A percentile compares a stretch with the other conserved stretches of the same genome.
These are phyloP conservation scores for Gossypium anomalum DNA, from an alignment of 345 rosid species.

Conservation along the genomic window DNA sequence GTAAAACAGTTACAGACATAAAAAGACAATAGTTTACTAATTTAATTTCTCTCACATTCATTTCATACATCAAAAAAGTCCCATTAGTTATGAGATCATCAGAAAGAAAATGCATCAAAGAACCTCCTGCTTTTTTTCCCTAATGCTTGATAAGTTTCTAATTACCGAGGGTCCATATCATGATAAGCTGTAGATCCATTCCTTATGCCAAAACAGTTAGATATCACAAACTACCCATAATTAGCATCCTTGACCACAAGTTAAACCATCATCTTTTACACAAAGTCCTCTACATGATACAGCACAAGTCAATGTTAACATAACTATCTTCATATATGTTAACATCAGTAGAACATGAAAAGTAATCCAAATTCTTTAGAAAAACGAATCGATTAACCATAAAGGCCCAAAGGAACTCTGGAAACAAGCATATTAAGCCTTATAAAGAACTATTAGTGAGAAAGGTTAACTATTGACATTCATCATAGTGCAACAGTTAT, in stretches of 20 bases:
- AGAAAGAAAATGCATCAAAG: neutral
- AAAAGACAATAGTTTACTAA: neutral
- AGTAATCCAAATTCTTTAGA: neutral
- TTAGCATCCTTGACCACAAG: neutral
- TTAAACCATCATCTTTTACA: neutral
- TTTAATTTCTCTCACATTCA: neutral
- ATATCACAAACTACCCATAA: neutral
- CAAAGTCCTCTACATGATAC: neutral
- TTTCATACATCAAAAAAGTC: neutral
- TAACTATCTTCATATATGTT: neutral
- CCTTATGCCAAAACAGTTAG: neutral
- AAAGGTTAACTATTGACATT: no score
- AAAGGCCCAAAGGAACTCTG: neutral
- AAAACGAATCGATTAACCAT: neutral
- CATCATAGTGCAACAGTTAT: neutral
- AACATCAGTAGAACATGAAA: neutral
- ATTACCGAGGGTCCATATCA: neutral
- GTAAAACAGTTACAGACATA: neutral
- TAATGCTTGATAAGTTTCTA: neutral
- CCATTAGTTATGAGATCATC: neutral
- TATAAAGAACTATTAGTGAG: neutral
- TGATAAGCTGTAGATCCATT: neutral
- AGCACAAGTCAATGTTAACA: neutral
- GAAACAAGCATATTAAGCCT: neutral
- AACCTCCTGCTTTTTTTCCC: neutral